These are phyloP conservation scores for Sporisorium sorghi DNA, from an alignment of 1,284 basidiomycete species.

Conservation along the genomic window DNA sequence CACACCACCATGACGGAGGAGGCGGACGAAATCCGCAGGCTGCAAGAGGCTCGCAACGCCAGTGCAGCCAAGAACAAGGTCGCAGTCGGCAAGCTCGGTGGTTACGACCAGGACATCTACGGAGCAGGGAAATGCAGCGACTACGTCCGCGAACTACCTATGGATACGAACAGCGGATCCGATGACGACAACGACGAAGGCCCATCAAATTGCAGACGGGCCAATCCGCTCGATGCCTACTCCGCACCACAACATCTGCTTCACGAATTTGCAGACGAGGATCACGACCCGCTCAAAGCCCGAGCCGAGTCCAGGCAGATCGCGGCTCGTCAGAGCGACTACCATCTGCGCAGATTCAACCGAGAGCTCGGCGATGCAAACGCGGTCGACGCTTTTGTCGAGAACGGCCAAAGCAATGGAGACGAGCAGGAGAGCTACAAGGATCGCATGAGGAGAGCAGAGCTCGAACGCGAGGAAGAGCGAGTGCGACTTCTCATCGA, in stretches of 20 bases:
- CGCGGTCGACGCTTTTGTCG: conserved; percentile 69
- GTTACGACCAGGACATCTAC: conserved; percentile 58
- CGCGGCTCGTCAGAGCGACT: conserved; percentile 91
- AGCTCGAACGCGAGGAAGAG: conserved; percentile 91
- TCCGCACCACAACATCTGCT: conserved; percentile 93
- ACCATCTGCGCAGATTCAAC: conserved; percentile 88
- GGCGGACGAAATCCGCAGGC: conserved; percentile 50
- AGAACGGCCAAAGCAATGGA: conserved; percentile 73
- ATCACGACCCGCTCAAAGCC: conserved; percentile 91
- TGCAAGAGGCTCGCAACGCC: conserved; percentile 52
- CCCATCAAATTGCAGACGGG: conserved; percentile 18
- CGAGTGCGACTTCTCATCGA: conserved; percentile 85
- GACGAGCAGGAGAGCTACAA: conserved; percentile 84
- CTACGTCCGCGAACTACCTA: conserved; percentile 59
- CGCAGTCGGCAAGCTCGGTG: conserved; percentile 48
- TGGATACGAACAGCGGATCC: conserved; percentile 31
- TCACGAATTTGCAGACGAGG: conserved; percentile 90
- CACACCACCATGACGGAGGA: conserved; percentile 45
- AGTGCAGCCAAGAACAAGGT: conserved; percentile 41
- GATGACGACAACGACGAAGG: conserved; percentile 52
- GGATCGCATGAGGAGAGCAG: conserved; percentile 92
- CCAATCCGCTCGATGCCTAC: conserved; percentile 68
- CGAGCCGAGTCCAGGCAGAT: conserved; percentile 92
- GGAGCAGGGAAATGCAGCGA: conserved; percentile 46
- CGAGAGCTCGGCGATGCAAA: conserved; percentile 57